Evolutionary conservation across 345 rosid species (phyloP), one percentile per base, ranked within the genome.

Genomic region (Syzygium grande): DNA sequence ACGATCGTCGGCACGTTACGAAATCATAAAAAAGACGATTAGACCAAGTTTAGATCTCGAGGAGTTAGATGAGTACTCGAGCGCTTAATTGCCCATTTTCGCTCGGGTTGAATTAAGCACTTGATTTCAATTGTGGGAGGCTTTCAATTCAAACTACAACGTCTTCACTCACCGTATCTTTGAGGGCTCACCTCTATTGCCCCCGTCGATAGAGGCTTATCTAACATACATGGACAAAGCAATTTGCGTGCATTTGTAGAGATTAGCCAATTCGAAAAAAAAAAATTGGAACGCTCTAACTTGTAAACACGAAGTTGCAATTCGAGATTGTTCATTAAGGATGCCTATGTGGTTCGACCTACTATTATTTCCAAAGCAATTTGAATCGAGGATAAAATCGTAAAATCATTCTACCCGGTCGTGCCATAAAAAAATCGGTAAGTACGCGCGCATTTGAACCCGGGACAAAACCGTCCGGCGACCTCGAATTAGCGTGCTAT

Each of bases 1-100:
- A 2, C 1, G 14, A 19, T 19, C 7, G 1, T 34, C 2, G 1
- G 4, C 25, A 9, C 12, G 3, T 34, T 4, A 17, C 2, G 4
- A 68, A 34, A 9, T 38, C 49, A 9, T 0, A 2, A 19, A 25
- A 17, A 34, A 34, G 5, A 9, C 19, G 0, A 17, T 5, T 21
- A 19, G 1, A 9, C 2, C 1, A 0, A 38, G 8, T 38, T 34
- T 5, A 73, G 7, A 73, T 73, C 80, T 73, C 49, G 3, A 68
- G 2, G 46, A 34, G 46, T 1, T 34, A 0, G 49, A 1, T 17
- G 2, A 16, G 11, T 9, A 16, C 2, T 68, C 2, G 12, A 30
- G 23, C 43, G 12, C 19, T 22, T 56, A 7, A 56, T 34, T 19
- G 1, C 11, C 11, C 5, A 9, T 38, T 17, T 68, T 34, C 3